Evolutionary conservation across 2,329 filamentous ascomycete species (phyloP).

Genomic region (Neonectria punicea): DNA sequence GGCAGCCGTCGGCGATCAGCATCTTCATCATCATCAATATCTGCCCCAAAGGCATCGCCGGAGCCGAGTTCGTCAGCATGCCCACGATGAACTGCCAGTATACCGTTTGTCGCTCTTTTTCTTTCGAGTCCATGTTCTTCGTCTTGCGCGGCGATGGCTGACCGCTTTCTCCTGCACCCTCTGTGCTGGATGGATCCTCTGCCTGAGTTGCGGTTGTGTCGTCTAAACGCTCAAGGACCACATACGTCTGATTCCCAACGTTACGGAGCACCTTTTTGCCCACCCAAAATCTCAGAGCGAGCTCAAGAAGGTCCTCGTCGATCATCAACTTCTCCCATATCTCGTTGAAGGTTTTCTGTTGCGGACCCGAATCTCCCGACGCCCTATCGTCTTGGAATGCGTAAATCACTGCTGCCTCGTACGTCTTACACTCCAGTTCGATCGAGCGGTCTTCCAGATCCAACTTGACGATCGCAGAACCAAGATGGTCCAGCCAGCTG

Average conservation of each 20-base stretch:
- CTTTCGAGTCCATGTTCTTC: conserved; percentile 70
- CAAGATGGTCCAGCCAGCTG: conserved; percentile 86
- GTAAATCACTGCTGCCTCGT: conserved; percentile 88
- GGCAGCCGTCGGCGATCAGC: conserved; percentile 86
- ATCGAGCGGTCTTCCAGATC: conserved; percentile 84
- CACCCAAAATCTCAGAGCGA: conserved; percentile 78
- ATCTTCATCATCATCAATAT: conserved; percentile 97
- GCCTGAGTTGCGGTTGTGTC: conserved; percentile 42
- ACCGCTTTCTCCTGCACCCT: conserved; percentile 38
- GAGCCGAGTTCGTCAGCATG: conserved; percentile 93
- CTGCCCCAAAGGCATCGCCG: conserved; percentile 79
- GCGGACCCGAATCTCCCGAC: conserved; percentile 48
- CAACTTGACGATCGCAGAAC: conserved; percentile 82
- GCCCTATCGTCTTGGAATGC: conserved; percentile 71
- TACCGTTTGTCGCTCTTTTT: conserved; percentile 68
- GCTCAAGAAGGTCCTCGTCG: conserved; percentile 76
- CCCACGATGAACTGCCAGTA: conserved; percentile 94
- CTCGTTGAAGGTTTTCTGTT: conserved; percentile 61
- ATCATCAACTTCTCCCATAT: conserved; percentile 72
- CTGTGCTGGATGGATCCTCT: conserved; percentile 45
- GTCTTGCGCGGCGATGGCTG: conserved; percentile 61
- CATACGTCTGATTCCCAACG: conserved; percentile 64
- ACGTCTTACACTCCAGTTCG: conserved; percentile 78
- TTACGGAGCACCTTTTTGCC: conserved; percentile 73
- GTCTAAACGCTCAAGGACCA: conserved; percentile 74